Conservation (phyloP, 2,329 filamentous ascomycete species). For the Parascedosporium putredinis region DNA sequence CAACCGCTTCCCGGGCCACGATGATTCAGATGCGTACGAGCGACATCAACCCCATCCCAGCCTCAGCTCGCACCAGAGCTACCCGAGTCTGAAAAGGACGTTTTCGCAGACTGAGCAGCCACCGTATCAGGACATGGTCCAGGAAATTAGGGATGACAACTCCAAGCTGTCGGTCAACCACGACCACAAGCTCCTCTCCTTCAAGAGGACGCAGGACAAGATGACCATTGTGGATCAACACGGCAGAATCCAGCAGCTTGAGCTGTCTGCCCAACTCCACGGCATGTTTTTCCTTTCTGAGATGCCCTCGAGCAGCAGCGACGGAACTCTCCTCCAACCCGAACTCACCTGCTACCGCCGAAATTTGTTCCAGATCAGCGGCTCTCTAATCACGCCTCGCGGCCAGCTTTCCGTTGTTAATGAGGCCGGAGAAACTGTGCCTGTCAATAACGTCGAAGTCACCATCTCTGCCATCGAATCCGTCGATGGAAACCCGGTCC, state of each 20-base stretch:
- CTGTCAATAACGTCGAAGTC: conserved; percentile 74
- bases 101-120: conserved; percentile 46
- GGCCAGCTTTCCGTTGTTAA: conserved; percentile 70
- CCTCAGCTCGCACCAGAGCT: conserved; percentile 40
- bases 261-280: conserved; percentile 63
- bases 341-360: conserved; percentile 93
- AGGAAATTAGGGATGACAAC: conserved; percentile 48
- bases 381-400: conserved; percentile 71
- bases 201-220: conserved; percentile 47
- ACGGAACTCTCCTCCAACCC: conserved; percentile 52
- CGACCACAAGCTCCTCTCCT: conserved; percentile 50
- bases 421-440: conserved; percentile 74
- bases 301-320: conserved; percentile 53
- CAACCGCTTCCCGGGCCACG: conserved; percentile 38
- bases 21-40: conserved; percentile 44
- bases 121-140: conserved; percentile 50
- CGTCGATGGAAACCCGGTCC: conserved; percentile 82
- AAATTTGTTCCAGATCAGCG: conserved; percentile 93
- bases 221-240: conserved; percentile 49
- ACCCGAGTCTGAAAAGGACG: conserved; percentile 44
- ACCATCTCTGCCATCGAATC: conserved; percentile 89
- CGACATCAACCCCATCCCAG: conserved; percentile 36
- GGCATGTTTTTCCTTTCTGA: conserved; percentile 86
- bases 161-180: conserved; percentile 48
- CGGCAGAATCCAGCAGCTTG: conserved; percentile 50